phyloP scores from a whole-genome alignment of 2,329 filamentous ascomycete species.

The Colletotrichum sp. region DNA sequence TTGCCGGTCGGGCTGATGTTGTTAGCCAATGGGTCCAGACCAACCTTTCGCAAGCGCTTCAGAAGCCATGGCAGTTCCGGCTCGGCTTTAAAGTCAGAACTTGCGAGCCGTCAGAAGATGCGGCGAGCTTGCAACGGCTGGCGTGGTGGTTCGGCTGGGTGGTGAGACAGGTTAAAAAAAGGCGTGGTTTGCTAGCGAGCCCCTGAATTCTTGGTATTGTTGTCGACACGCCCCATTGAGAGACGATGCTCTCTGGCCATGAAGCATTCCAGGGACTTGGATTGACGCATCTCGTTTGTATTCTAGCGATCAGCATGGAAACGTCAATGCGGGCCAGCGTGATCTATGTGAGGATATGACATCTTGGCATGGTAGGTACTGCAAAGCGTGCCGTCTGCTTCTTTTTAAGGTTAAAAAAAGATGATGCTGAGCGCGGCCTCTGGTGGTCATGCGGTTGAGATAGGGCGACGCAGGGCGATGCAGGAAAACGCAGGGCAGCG shows the following conservation, averaged over 20 bases:
- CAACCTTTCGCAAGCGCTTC: background rate
- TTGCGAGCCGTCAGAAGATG: background rate
- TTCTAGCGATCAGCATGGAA: background rate
- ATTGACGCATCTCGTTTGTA: background rate
- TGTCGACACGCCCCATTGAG: background rate
- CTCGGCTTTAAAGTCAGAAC: background rate
- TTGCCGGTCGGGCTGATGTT: background rate
- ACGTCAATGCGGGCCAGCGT: background rate
- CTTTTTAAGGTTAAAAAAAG: background rate
- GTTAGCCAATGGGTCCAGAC: background rate
- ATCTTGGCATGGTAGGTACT: background rate
- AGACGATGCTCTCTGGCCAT: background rate
- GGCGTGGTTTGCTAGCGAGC: background rate
- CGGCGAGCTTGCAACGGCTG: slow-evolving; percentile 4
- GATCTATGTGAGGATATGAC: background rate
- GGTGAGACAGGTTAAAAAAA: slow-evolving; percentile 1
- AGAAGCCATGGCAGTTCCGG: background rate
- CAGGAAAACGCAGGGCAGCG: background rate
- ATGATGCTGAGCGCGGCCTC: background rate
- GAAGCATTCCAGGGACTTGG: background rate
- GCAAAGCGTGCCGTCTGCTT: background rate
- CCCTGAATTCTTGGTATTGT: background rate
- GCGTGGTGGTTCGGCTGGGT: background rate
- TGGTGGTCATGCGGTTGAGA: background rate
- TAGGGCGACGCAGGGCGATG: background rate